Conservation (phyloP, 1,284 basidiomycete species). For the Peniophora sp. region DNA sequence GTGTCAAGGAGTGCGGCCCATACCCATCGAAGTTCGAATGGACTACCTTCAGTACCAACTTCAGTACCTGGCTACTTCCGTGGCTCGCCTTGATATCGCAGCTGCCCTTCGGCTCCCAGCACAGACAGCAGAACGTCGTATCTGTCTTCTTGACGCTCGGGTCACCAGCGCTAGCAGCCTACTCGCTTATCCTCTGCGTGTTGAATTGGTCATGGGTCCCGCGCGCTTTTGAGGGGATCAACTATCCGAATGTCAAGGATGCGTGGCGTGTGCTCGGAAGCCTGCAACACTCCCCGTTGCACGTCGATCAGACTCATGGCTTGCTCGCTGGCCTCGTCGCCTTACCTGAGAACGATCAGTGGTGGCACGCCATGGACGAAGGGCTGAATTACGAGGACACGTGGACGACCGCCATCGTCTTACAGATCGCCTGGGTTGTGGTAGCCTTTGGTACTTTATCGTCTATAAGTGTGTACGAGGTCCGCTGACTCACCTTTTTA, state of each 20-base stretch:
- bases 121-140: neutral
- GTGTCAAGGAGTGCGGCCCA: slow-evolving; percentile 13
- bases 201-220: neutral
- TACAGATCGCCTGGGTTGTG: no score
- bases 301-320: neutral
- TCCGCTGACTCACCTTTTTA: no score
- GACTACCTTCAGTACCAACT: neutral
- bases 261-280: neutral
- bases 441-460: no score
- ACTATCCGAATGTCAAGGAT: neutral
- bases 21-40: slow-evolving; percentile 6
- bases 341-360: neutral
- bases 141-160: neutral
- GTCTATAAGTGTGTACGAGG: no score
- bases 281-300: neutral
- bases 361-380: neutral
- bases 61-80: neutral
- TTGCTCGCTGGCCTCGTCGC: neutral
- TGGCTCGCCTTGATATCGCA: neutral
- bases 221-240: neutral
- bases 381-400: neutral
- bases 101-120: neutral
- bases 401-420: neutral
- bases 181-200: neutral
- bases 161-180: neutral